Percentiles rank a stretch among this genome's conserved stretches.
Evolutionary conservation across 768 basidiomycete species (phyloP).

Genomic region (Pseudohyphozyma bogoriensis): DNA sequence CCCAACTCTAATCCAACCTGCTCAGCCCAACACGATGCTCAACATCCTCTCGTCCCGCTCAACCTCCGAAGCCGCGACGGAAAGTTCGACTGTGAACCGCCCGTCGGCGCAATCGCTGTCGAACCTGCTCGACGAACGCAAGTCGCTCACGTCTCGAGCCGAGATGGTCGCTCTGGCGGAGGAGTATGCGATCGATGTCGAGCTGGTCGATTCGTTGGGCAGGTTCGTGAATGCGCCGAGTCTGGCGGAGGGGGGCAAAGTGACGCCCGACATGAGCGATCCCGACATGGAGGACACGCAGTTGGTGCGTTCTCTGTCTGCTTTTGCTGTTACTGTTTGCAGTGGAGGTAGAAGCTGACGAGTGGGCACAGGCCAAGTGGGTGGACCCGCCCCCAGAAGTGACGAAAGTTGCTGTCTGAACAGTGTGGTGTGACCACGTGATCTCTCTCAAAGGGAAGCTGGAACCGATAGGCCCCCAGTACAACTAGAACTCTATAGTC

Average conservation of each 20-base stretch:
- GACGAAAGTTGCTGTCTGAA: too few relatives aligned
- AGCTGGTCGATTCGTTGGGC: conserved; percentile 48
- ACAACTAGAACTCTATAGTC: too few relatives aligned
- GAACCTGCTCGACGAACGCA: conserved; percentile 56
- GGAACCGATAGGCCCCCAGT: too few relatives aligned
- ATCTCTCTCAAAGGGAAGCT: too few relatives aligned
- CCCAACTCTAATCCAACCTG: neutral
- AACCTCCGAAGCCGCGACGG: conserved; percentile 11
- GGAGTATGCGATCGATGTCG: conserved; percentile 50
- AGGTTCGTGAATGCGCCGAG: conserved; percentile 57
- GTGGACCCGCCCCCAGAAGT: too few relatives aligned
- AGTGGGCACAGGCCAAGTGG: too few relatives aligned
- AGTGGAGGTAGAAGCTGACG: too few relatives aligned
- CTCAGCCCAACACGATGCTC: conserved; percentile 38
- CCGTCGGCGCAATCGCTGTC: conserved; percentile 49
- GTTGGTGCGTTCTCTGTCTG: conserved; percentile 11
- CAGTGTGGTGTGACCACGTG: too few relatives aligned
- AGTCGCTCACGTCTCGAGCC: conserved; percentile 41
- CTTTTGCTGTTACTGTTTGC: too few relatives aligned
- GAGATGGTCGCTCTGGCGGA: conserved; percentile 49
- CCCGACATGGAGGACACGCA: conserved; percentile 17
- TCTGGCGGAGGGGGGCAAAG: conserved; percentile 40
- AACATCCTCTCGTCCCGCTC: conserved; percentile 49
- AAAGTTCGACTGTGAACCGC: conserved; percentile 43
- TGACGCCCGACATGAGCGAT: conserved; percentile 4